Evolutionary conservation across 2,329 filamentous ascomycete species (phyloP).

Genomic region (Diplocarpon rosae): DNA sequence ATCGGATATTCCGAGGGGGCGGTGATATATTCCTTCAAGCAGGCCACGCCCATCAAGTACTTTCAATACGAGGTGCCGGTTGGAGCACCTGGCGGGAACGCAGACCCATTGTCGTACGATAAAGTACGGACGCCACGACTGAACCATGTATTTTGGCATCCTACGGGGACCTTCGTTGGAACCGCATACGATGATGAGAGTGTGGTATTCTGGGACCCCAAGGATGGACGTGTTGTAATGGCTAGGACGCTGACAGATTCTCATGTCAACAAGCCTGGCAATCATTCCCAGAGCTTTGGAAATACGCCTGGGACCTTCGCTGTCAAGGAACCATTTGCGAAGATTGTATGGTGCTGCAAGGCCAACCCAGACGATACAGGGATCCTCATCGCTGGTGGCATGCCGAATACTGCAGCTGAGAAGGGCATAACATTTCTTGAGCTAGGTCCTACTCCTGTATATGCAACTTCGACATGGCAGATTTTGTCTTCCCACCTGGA

Average conservation of each 20-base stretch:
- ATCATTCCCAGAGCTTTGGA: constrained; percentile 29
- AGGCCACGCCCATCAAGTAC: constrained; percentile 65
- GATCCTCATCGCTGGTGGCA: constrained; percentile 75
- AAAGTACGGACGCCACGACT: constrained; percentile 59
- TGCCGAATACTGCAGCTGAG: constrained; percentile 51
- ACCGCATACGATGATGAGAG: constrained; percentile 53
- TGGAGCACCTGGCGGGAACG: constrained; percentile 65
- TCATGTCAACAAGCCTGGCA: constrained; percentile 58
- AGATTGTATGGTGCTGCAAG: constrained; percentile 88
- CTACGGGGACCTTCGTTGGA: constrained; percentile 45
- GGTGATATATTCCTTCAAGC: constrained; percentile 89
- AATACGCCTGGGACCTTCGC: constrained; percentile 40
- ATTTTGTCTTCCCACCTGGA: constrained; percentile 67
- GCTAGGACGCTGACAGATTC: constrained; percentile 69
- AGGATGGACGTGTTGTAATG: constrained; percentile 74
- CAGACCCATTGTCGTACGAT: constrained; percentile 51
- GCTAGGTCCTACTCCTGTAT: constrained; percentile 77
- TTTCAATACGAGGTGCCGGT: constrained; percentile 74
- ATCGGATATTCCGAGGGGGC: constrained; percentile 87
- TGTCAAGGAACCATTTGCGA: constrained; percentile 63
- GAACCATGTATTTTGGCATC: constrained; percentile 85
- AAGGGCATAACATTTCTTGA: constrained; percentile 85
- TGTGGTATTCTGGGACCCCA: constrained; percentile 87
- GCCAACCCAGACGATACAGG: constrained; percentile 88
- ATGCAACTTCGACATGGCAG: constrained; percentile 87